Evolutionary conservation across 805 yeast species (phyloP), one percentile per base, ranked within the genome.

Genomic region (Maudiozyma turicensis): DNA sequence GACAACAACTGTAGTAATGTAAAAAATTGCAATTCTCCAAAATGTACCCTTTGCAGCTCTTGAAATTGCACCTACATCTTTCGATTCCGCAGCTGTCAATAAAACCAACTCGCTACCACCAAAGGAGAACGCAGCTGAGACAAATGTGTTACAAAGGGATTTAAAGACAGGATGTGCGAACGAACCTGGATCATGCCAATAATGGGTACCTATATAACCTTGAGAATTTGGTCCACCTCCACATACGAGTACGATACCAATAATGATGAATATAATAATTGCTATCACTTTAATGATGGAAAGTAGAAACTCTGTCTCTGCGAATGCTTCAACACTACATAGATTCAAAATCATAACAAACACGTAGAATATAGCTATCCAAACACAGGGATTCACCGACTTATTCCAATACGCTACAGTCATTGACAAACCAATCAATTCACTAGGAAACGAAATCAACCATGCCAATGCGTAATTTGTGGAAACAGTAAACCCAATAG

Each of bases 31-130:
- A 60, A 81, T 75, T 70, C 82, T 77, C 69, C 76, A 79, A 45
- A 81, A 48, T 5, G 83, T 88, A 66, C 84, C 89, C 64, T 84
- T 85, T 53, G 81, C 78, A 40, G 90, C 89, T 40, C 74, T 71
- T 33, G 90, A 91, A 49, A 84, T 72, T 4, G 82, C 66, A 49
- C 71, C 71, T 5, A 47, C 49, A 63, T 83, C 77, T 28, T 68
- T 75, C 6, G 88, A 74, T 66, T 84, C 91, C 11, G 88, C 89
- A 26, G 88, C 83, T 5, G 87, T 84, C 40, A 84, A 68, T 44
- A 86, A 84, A 29, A 78, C 76, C 54, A 84, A 70, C 66, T 84
- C 91, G 13, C 86, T 77, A 50, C 91, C 90, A 42, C 83, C 79
- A 60, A 80, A 83, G 14, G 86, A 74, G 61, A 82, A 84, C 0